These are phyloP conservation scores for Jaapia argillacea DNA, from an alignment of 768 basidiomycete genomes.

Conservation along the genomic window DNA sequence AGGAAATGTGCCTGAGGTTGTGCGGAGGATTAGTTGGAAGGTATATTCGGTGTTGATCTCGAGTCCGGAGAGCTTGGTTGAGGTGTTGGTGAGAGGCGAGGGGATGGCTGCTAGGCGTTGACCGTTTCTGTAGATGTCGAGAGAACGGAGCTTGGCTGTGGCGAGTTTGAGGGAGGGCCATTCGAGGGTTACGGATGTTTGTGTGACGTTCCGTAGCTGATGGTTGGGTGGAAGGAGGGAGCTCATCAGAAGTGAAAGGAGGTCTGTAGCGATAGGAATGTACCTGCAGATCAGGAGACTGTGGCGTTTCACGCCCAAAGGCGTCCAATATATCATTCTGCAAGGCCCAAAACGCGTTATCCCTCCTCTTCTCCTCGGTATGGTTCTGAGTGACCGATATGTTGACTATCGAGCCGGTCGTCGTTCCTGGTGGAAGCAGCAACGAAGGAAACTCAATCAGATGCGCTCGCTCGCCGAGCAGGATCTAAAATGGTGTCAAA, in stretches of 20 bases:
- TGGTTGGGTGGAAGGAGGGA: constrained; percentile 1
- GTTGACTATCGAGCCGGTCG: constrained; percentile 93
- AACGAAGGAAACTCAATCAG: constrained; percentile 97
- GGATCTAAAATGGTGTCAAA: constrained; percentile 44
- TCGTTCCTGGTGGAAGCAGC: constrained; percentile 84
- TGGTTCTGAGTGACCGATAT: constrained; percentile 90
- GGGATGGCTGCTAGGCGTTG: constrained; percentile 83
- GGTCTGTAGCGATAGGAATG: neutral
- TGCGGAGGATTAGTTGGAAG: constrained; percentile 91
- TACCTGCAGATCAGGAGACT: constrained; percentile 67
- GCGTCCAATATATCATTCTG: constrained; percentile 71
- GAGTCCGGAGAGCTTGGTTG: constrained; percentile 78
- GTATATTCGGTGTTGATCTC: constrained; percentile 79
- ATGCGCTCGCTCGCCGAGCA: constrained; percentile 89
- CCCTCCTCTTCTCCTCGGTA: constrained; percentile 73
- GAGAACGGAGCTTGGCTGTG: constrained; percentile 72
- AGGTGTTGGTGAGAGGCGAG: constrained; percentile 73
- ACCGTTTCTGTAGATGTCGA: constrained; percentile 90
- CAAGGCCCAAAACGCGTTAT: constrained; percentile 74
- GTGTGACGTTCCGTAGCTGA: constrained; percentile 86
- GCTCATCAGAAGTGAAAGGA: neutral
- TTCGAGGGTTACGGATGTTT: constrained; percentile 94
- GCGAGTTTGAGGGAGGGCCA: constrained; percentile 86
- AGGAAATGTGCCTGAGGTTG: constrained; percentile 83
- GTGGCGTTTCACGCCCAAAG: constrained; percentile 61